These are phyloP conservation scores for Stagonosporopsis tanaceti DNA, from an alignment of 2,329 filamentous ascomycete genomes.

Conservation along the genomic window DNA sequence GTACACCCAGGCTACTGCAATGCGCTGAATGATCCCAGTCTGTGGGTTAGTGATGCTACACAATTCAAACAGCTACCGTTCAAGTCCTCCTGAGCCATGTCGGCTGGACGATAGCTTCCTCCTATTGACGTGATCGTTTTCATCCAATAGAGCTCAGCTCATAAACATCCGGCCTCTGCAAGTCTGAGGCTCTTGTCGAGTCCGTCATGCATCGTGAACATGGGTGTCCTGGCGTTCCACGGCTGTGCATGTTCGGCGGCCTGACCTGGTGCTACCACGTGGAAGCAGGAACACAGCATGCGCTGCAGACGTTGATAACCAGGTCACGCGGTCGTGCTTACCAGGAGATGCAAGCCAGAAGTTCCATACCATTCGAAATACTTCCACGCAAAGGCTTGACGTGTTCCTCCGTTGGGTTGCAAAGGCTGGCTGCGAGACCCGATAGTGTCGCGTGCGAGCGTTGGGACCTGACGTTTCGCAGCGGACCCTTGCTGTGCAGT, in stretches of 20 bases:
- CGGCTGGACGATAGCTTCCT: too few species aligned
- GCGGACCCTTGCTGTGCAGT: slow-evolving; percentile 2
- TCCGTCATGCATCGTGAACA: slow-evolving; percentile 4
- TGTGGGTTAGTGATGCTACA: too few species aligned
- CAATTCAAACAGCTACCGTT: too few species aligned
- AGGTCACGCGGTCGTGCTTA: not conserved
- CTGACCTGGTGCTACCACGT: slow-evolving; percentile 5
- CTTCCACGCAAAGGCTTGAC: not conserved
- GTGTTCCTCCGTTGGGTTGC: slow-evolving; percentile 10
- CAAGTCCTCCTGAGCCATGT: too few species aligned
- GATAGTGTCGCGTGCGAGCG: slow-evolving; percentile 22
- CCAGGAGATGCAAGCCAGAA: not conserved
- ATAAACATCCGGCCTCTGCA: too few species aligned
- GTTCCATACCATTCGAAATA: not conserved
- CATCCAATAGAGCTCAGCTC: too few species aligned
- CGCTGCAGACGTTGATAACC: not conserved
- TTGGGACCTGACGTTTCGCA: slow-evolving; percentile 6
- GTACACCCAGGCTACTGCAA: too few species aligned
- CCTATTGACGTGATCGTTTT: too few species aligned
- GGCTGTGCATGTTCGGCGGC: slow-evolving; percentile 7
- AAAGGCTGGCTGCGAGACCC: not conserved
- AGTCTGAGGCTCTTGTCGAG: not conserved
- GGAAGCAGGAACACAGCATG: not conserved
- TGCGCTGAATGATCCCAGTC: too few species aligned
- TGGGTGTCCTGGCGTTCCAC: slow-evolving; percentile 2